phyloP scores from a whole-genome alignment of 495 filamentous ascomycete genomes.

The Talaromyces wortmannii region DNA sequence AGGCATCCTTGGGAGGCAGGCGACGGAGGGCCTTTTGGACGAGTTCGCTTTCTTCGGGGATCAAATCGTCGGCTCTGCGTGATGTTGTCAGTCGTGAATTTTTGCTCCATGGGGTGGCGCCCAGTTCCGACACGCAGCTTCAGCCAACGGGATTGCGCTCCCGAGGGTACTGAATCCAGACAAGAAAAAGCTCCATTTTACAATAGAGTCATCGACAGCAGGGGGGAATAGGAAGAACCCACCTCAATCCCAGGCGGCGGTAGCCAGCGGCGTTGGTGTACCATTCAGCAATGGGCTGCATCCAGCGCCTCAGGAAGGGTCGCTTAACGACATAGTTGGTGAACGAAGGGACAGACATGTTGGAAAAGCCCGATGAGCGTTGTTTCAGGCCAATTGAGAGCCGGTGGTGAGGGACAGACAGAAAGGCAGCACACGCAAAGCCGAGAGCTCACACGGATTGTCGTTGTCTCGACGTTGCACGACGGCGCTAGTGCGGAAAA shows the following conservation, averaged over 20 bases:
- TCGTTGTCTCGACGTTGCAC: background rate
- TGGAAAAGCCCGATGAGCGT: slow-evolving; percentile 25
- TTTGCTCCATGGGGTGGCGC: background rate
- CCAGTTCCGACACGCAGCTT: background rate
- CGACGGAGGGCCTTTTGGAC: slow-evolving; percentile 86
- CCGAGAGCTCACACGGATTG: background rate
- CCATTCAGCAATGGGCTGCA: slow-evolving; percentile 75
- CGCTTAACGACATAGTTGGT: slow-evolving; percentile 66
- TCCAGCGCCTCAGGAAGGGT: slow-evolving; percentile 73
- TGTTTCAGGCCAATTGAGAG: slow-evolving; percentile 20
- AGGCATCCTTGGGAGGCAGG: slow-evolving; percentile 80
- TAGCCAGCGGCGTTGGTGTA: slow-evolving; percentile 85
- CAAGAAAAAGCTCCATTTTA: too few relatives aligned
- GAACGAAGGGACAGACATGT: slow-evolving; percentile 69
- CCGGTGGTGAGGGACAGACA: slow-evolving; percentile 4
- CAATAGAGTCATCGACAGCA: background rate
- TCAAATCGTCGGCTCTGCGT: slow-evolving; percentile 81
- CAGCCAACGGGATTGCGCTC: background rate
- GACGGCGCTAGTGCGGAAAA: background rate
- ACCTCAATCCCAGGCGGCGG: slow-evolving; percentile 88
- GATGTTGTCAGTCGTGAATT: background rate
- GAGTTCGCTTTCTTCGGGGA: slow-evolving; percentile 79
- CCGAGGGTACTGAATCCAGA: background rate
- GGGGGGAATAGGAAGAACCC: slow-evolving; percentile 16
- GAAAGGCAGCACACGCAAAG: background rate